Conservation (phyloP, 1,139 yeast genomes). For the Candida pseudocylindracea region DNA sequence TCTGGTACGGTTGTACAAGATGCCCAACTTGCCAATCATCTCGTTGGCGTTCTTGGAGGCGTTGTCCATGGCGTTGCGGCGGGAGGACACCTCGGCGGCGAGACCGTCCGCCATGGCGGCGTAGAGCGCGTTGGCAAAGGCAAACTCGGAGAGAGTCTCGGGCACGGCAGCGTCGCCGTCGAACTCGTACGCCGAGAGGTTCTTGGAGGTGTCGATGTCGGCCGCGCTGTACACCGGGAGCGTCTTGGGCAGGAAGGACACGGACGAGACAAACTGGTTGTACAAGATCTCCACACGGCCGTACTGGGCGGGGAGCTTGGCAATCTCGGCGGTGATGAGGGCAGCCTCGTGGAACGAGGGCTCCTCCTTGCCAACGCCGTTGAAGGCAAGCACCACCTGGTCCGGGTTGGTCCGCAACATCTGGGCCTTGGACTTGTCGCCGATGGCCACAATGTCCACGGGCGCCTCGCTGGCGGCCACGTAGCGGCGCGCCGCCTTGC, state of each 20-base stretch:
- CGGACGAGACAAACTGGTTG: constrained; percentile 76
- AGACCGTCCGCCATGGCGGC: constrained; percentile 95
- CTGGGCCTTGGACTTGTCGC: constrained; percentile 88
- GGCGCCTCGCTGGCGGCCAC: constrained; percentile 33
- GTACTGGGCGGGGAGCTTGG: constrained; percentile 36
- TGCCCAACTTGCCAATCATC: constrained; percentile 89
- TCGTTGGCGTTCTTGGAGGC: constrained; percentile 99
- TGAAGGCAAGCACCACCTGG: constrained; percentile 51
- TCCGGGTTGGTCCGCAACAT: constrained; percentile 62
- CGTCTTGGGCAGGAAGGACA: constrained; percentile 69
- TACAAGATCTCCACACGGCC: constrained; percentile 61
- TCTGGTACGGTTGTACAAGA: constrained; percentile 98
- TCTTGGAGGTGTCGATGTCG: constrained; percentile 71
- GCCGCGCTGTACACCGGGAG: constrained; percentile 47
- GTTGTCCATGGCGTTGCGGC: constrained; percentile 99
- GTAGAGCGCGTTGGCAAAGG: constrained; percentile 75
- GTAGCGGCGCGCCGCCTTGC: constrained; percentile 67
- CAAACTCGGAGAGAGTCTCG: constrained; percentile 56
- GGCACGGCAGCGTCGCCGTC: constrained; percentile 45
- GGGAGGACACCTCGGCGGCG: constrained; percentile 94
- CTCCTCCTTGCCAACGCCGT: constrained; percentile 89
- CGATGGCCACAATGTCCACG: constrained; percentile 71
- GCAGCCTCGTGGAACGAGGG: constrained; percentile 87
- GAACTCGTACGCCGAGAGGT: constrained; percentile 61
- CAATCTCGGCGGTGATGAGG: constrained; percentile 68